Evolutionary conservation across 1,139 yeast species (phyloP), one percentile per base, ranked within the genome.

Genomic region (Debaryomycetaceae sp.): DNA sequence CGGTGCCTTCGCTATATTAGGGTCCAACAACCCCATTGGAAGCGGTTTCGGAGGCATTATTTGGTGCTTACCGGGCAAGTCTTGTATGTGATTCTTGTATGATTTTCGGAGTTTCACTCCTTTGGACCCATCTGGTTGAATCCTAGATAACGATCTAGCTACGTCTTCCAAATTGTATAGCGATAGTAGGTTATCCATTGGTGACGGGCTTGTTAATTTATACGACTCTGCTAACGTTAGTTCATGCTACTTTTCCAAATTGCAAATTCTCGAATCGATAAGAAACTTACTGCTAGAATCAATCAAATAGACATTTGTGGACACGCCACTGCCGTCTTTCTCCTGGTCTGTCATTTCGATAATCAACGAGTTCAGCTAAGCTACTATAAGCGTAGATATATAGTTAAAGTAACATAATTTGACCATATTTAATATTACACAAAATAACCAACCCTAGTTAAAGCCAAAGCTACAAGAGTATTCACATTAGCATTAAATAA

Each of bases 51-150:
- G 73, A 1, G 68, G 70, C 13, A 87, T 83, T 34, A 83, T 79
- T 36, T 70, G 73, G 51, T 83, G 87, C 54, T 82, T 83, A 1
- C 97, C 97, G 0, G 96, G 87, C 30, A 92, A 67, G 52, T 91
- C 97, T 29, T 76, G 73, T 14, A 92, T 85, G 56, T 91, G 98
- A 50, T 89, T 89, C 61, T 91, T 92, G 65, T 91, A 92, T 0
- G 96, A 87, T 62, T 92, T 92, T 52, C 98, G 75, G 41, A 92
- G 73, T 64, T 92, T 92, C 31, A 88, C 89, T 37, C 96, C 96
- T 53, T 87, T 89, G 1, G 92, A 77, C 0, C 96, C 96, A 51
- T 84, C 94, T 2, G 88, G 83, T 51, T 87, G 89, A n/a, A 84
- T 75, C 53, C 98, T 75, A 1, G 96, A 95, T 36, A 92, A 83